Evolutionary conservation across 371 early-diverging fungal genomes (phyloP).

Genomic region (Lichtheimia ornata): DNA sequence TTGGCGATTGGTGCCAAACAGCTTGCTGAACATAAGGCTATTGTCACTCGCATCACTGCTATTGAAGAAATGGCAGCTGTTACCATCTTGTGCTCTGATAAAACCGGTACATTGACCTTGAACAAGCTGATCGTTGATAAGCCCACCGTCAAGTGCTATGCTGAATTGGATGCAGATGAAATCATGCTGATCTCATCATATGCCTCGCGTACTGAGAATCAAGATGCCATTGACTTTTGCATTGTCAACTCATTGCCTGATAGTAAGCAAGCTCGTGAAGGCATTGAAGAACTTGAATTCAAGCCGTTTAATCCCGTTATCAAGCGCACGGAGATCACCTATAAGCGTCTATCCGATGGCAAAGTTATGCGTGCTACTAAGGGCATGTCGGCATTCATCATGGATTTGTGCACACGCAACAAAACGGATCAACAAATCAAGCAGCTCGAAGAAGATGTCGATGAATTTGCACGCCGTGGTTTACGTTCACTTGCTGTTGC

Average conservation of each 20-base stretch:
- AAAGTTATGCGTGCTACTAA: conserved; percentile 69
- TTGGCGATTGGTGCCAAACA: conserved; percentile 93
- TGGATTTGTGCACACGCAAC: conserved; percentile 70
- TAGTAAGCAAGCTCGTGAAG: conserved; percentile 59
- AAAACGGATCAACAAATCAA: conserved; percentile 62
- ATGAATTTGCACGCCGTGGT: conserved; percentile 79
- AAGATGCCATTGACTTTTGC: conserved; percentile 79
- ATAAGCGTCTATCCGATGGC: conserved; percentile 62
- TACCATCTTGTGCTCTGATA: conserved; percentile 93
- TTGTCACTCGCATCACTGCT: conserved; percentile 85
- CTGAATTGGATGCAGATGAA: conserved; percentile 55
- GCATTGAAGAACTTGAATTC: conserved; percentile 73
- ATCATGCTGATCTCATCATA: conserved; percentile 68
- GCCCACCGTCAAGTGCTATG: conserved; percentile 64
- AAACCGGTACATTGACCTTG: conserved; percentile 96
- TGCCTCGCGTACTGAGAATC: conserved; percentile 71
- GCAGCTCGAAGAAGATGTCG: conserved; percentile 66
- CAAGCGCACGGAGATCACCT: conserved; percentile 86
- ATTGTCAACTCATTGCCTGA: conserved; percentile 70
- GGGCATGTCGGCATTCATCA: conserved; percentile 76
- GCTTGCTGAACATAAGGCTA: conserved; percentile 91
- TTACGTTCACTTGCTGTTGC: conserved; percentile 85
- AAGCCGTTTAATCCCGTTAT: conserved; percentile 88
- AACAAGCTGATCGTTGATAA: conserved; percentile 85
- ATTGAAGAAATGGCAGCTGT: conserved; percentile 95